phyloP scores from a whole-genome alignment of 2,329 filamentous ascomycete genomes.

The Aspergillus sojae region DNA sequence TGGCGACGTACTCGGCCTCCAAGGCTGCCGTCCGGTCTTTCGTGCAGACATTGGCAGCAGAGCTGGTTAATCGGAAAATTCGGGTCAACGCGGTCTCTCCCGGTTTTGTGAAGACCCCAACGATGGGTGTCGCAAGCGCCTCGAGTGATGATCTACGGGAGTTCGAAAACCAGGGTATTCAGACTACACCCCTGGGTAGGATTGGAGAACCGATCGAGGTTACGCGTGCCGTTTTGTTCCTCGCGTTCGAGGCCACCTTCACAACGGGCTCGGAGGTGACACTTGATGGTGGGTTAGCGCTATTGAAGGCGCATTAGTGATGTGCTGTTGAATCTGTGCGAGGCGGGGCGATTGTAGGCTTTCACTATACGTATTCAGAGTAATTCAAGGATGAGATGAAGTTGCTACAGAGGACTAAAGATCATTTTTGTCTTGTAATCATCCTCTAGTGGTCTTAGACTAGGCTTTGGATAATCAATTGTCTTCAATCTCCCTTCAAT shows the following conservation, averaged over 20 bases:
- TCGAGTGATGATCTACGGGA: conserved; percentile 9
- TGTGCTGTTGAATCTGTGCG: neutral
- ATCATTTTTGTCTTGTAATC: neutral
- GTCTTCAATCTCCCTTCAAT: no score
- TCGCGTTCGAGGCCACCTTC: conserved; percentile 16
- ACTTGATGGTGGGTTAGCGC: conserved; percentile 13
- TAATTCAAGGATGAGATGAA: neutral
- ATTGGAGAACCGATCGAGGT: conserved; percentile 10
- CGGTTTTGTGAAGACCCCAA: conserved; percentile 15
- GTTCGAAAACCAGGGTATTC: conserved; percentile 11
- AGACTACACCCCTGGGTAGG: conserved; percentile 11
- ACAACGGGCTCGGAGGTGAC: conserved; percentile 12
- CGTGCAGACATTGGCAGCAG: conserved; percentile 13
- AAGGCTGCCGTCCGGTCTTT: conserved; percentile 16
- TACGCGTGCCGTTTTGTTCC: conserved; percentile 9
- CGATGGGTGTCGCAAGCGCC: conserved; percentile 11
- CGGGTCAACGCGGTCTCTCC: conserved; percentile 16
- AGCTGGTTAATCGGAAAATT: conserved; percentile 6
- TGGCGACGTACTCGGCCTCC: conserved; percentile 10
- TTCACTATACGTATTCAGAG: neutral
- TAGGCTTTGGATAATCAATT: neutral
- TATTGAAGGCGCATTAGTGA: conserved; percentile 1
- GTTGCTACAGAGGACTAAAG: neutral
- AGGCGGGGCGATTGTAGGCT: neutral
- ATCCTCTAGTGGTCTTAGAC: neutral